Evolutionary conservation across 257 asterid species (phyloP).

Genomic region (Catharanthus roseus): DNA sequence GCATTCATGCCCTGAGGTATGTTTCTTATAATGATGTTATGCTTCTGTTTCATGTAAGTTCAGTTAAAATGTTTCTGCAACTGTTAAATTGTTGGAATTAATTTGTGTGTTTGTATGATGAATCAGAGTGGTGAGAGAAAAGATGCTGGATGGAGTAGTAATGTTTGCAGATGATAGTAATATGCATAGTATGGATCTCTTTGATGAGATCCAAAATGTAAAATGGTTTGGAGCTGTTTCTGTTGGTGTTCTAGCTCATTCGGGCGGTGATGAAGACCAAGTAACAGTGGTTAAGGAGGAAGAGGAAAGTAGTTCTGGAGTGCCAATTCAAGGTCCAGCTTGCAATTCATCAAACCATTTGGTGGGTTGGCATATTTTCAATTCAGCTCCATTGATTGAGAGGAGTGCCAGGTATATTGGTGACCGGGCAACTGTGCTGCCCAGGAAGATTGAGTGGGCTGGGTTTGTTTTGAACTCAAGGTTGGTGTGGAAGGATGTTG

Average conservation of each 20-base stretch:
- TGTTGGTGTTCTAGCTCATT: slow-evolving; percentile 74
- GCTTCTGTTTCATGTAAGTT: not conserved
- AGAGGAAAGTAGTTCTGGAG: slow-evolving; percentile 41
- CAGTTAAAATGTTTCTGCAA: not conserved
- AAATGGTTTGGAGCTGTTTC: slow-evolving; percentile 89
- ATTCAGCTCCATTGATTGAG: slow-evolving; percentile 38
- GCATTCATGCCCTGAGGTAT: slow-evolving; percentile 83
- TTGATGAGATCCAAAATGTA: slow-evolving; percentile 91
- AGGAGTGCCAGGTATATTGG: slow-evolving; percentile 76
- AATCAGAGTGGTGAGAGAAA: slow-evolving; percentile 65
- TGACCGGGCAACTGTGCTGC: slow-evolving; percentile 78
- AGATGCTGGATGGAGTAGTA: slow-evolving; percentile 76
- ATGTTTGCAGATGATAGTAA: slow-evolving; percentile 96
- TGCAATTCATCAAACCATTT: slow-evolving; percentile 75
- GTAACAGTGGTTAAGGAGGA: slow-evolving; percentile 28
- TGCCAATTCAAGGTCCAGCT: slow-evolving; percentile 93
- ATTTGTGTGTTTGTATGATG: slow-evolving; percentile 6
- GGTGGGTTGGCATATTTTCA: slow-evolving; percentile 84
- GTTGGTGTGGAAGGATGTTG: slow-evolving; percentile 68
- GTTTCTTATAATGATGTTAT: not conserved
- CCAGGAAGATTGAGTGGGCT: slow-evolving; percentile 92
- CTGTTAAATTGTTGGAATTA: not conserved
- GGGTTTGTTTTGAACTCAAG: slow-evolving; percentile 84
- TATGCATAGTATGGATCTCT: slow-evolving; percentile 87
- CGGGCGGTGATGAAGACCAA: slow-evolving; percentile 50